These are phyloP conservation scores for Solanum gracilifrons DNA, from an alignment of 257 asterid genomes.

Conservation along the genomic window DNA sequence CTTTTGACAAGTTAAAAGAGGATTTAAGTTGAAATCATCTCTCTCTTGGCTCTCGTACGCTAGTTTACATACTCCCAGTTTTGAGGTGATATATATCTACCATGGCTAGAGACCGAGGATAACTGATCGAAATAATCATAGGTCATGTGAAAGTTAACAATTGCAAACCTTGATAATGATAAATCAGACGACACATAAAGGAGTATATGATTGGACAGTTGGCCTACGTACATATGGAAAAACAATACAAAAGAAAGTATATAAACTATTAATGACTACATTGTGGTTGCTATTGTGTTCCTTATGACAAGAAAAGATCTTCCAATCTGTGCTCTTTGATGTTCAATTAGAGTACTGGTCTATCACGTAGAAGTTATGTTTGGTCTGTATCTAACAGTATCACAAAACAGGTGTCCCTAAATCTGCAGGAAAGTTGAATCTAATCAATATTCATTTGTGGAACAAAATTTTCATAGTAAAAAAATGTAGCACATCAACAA, in stretches of 20 bases:
- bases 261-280: neutral
- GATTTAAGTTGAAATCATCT: neutral
- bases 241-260: too few relatives aligned
- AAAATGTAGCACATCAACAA: neutral
- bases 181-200: too few relatives aligned
- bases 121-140: too few relatives aligned
- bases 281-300: neutral
- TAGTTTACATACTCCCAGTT: neutral
- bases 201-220: neutral
- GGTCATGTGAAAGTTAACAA: neutral
- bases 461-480: too few relatives aligned
- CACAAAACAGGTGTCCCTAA: neutral
- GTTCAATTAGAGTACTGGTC: too few relatives aligned
- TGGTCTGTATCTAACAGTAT: neutral
- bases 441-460: too few relatives aligned
- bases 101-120: neutral
- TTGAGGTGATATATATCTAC: neutral
- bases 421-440: too few relatives aligned
- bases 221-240: neutral
- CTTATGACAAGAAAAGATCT: neutral
- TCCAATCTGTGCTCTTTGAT: too few relatives aligned
- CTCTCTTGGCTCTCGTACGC: neutral
- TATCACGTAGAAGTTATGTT: neutral
- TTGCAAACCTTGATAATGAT: neutral
- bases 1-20: neutral